Percentiles rank a stretch among this genome's conserved stretches.
phyloP scores from a whole-genome alignment of 2,329 filamentous ascomycete species.

The Gnomoniopsis smithogilvyi region DNA sequence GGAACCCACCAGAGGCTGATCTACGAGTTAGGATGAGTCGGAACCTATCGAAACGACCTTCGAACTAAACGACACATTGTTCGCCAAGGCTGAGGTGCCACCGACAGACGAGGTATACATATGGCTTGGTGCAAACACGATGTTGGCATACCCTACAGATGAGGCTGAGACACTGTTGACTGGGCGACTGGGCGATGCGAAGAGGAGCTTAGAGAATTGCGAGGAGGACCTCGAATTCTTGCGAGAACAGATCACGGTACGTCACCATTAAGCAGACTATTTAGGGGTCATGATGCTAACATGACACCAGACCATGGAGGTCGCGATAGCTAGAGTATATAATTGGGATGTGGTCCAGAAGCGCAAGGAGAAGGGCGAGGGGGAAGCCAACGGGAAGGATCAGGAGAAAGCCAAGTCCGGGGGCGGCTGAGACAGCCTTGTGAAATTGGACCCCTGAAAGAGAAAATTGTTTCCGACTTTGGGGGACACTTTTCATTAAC shows the following conservation, averaged over 20 bases:
- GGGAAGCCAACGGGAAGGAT: slow-evolving; percentile 44
- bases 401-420: slow-evolving; percentile 29
- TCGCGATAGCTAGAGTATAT: slow-evolving; percentile 94
- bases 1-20: background rate
- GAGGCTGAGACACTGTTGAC: slow-evolving; percentile 79
- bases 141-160: slow-evolving; percentile 88
- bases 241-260: slow-evolving; percentile 91
- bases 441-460: background rate
- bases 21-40: slow-evolving; percentile 36
- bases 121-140: slow-evolving; percentile 97
- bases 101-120: slow-evolving; percentile 90
- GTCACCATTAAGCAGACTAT: slow-evolving; percentile 25
- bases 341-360: slow-evolving; percentile 99
- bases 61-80: slow-evolving; percentile 94
- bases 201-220: slow-evolving; percentile 78
- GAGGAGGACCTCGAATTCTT: slow-evolving; percentile 96
- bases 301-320: slow-evolving; percentile 76
- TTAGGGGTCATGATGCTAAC: slow-evolving; percentile 1
- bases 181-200: slow-evolving; percentile 75
- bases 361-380: slow-evolving; percentile 79
- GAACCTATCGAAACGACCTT: slow-evolving; percentile 89
- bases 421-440: slow-evolving; percentile 22
- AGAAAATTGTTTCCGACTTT: slow-evolving; percentile 2
- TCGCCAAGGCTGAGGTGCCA: slow-evolving; percentile 79
- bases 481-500: background rate